phyloP scores from a whole-genome alignment of 1,284 basidiomycete species.

The Takashimella tepidaria region DNA sequence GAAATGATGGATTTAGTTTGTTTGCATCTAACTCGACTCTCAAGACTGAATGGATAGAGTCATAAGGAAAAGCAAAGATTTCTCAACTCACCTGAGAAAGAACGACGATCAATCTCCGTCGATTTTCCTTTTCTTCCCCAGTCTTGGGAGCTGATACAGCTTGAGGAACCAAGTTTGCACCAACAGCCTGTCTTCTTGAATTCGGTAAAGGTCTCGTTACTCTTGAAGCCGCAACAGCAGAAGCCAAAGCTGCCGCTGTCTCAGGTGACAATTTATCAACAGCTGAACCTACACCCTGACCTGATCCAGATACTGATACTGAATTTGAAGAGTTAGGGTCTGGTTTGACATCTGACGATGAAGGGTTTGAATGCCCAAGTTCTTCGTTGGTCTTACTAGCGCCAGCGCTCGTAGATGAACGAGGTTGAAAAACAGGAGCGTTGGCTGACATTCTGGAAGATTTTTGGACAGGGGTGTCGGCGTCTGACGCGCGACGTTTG shows the following conservation, averaged over 20 bases:
- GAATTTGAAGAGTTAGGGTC: neutral
- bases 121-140: slow-evolving; percentile 55
- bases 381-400: slow-evolving; percentile 2
- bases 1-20: no score
- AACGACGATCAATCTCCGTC: slow-evolving; percentile 78
- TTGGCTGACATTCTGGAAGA: slow-evolving; percentile 40
- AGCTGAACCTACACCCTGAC: slow-evolving; percentile 4
- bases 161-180: slow-evolving; percentile 42
- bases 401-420: slow-evolving; percentile 2
- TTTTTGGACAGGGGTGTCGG: slow-evolving; percentile 23
- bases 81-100: slow-evolving; percentile 51
- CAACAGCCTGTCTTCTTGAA: slow-evolving; percentile 21
- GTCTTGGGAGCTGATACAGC: slow-evolving; percentile 66
- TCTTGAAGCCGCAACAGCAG: slow-evolving; percentile 25
- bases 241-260: slow-evolving; percentile 14
- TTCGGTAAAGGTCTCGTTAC: slow-evolving; percentile 41
- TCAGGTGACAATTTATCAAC: slow-evolving; percentile 13
- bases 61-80: neutral
- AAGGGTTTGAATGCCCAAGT: neutral
- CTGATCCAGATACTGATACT: neutral
- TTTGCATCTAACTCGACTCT: no score
- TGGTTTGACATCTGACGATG: neutral
- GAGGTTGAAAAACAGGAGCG: slow-evolving; percentile 38
- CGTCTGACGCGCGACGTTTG: slow-evolving; percentile 27
- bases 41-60: no score